Conservation (phyloP, 2,329 filamentous ascomycete genomes). For the Drechmeria coniospora region DNA sequence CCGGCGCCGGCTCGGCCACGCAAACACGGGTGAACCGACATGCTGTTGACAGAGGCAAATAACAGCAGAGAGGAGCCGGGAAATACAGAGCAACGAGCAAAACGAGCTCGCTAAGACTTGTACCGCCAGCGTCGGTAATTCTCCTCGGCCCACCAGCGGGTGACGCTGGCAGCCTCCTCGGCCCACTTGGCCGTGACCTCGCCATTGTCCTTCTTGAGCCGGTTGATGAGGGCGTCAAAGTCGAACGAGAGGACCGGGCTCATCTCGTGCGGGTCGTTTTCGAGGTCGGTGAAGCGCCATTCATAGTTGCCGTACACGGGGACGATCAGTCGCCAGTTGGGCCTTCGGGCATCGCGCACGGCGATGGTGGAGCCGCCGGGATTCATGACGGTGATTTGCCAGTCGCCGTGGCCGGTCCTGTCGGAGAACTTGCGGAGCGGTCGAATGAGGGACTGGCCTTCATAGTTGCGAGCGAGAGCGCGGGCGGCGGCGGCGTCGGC, state of each 20-base stretch:
- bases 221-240: conserved; percentile 2
- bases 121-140: too few relatives aligned
- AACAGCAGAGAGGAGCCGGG: too few relatives aligned
- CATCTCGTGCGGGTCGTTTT: conserved; percentile 8
- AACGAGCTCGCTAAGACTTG: too few relatives aligned
- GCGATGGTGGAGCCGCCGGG: conserved; percentile 11
- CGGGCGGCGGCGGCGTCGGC: conserved; percentile 5
- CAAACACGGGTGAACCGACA: too few relatives aligned
- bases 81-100: too few relatives aligned
- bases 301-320: conserved; percentile 11
- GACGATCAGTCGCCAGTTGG: conserved; percentile 11
- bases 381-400: conserved; percentile 14
- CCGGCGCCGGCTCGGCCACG: too few relatives aligned
- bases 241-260: conserved; percentile 7
- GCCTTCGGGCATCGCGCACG: conserved; percentile 9
- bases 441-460: conserved; percentile 12
- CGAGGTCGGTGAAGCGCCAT: conserved; percentile 12
- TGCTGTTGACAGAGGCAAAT: too few relatives aligned
- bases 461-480: conserved; percentile 10
- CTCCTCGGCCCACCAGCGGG: too few relatives aligned
- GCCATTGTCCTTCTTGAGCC: too few relatives aligned
- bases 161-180: too few relatives aligned
- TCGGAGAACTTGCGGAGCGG: conserved; percentile 5
- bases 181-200: too few relatives aligned
- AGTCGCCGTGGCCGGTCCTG: conserved; percentile 6